Evolutionary conservation across 1,284 basidiomycete species (phyloP).

Genomic region (Cryptococcus sp.): DNA sequence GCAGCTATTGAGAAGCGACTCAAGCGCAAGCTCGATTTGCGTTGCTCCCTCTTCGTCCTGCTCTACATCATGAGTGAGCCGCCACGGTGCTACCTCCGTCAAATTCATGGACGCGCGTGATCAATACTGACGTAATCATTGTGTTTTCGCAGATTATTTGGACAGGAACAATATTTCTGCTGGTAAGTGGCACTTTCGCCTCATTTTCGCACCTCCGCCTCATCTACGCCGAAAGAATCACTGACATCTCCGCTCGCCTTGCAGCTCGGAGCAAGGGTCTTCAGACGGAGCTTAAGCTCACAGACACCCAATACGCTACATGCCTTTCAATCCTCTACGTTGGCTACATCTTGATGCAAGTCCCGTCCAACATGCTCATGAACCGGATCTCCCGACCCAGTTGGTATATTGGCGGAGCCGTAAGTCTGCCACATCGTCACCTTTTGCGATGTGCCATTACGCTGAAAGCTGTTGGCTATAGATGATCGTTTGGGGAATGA

Average conservation of each 20-base stretch:
- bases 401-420: constrained; percentile 35
- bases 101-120: neutral
- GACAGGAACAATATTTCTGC: constrained; percentile 30
- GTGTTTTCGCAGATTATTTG: constrained; percentile 25
- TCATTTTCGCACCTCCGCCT: no score
- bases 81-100: neutral
- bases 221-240: neutral
- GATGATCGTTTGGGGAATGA: constrained; percentile 42
- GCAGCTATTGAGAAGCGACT: constrained; percentile 32
- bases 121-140: neutral
- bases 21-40: constrained; percentile 35
- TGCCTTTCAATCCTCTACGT: constrained; percentile 61
- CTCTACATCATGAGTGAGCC: constrained; percentile 42
- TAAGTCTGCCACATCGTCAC: constrained; percentile 10
- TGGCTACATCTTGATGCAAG: constrained; percentile 32
- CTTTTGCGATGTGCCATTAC: neutral
- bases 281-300: constrained; percentile 67
- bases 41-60: constrained; percentile 40
- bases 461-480: neutral
- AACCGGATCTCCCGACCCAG: constrained; percentile 38
- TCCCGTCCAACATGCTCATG: constrained; percentile 41
- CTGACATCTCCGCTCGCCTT: neutral
- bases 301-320: constrained; percentile 68
- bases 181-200: no score
- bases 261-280: constrained; percentile 60